phyloP scores from a whole-genome alignment of 495 filamentous ascomycete genomes.

The Patellaria atrata region DNA sequence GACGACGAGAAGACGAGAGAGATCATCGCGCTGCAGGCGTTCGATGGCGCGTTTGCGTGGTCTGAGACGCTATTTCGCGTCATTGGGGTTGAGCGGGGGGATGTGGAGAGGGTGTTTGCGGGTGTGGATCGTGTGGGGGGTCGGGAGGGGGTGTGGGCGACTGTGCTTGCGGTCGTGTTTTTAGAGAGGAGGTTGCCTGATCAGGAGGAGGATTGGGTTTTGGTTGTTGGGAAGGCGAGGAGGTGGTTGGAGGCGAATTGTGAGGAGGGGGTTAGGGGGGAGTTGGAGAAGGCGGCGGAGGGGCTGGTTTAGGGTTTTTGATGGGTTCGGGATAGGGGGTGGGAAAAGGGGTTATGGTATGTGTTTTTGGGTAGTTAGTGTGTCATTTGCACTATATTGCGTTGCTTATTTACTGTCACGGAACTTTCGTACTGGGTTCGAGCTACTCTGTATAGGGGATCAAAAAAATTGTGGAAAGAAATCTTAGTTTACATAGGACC shows the following conservation, averaged over 20 bases:
- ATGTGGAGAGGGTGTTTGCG: slow-evolving; percentile 2
- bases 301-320: too few relatives aligned
- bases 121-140: slow-evolving; percentile 5
- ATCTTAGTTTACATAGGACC: too few relatives aligned
- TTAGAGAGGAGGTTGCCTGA: slow-evolving; percentile 30
- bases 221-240: slow-evolving; percentile 37
- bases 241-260: slow-evolving; percentile 26
- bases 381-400: too few relatives aligned
- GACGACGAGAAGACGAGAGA: slow-evolving; percentile 9
- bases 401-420: too few relatives aligned
- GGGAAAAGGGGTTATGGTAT: too few relatives aligned
- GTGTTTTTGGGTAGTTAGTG: too few relatives aligned
- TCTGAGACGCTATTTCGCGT: slow-evolving; percentile 16
- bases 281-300: not conserved
- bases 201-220: slow-evolving; percentile 39
- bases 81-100: slow-evolving; percentile 11
- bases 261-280: not conserved
- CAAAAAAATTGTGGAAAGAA: too few relatives aligned
- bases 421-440: too few relatives aligned
- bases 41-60: slow-evolving; percentile 35
- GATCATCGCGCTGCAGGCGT: slow-evolving; percentile 35
- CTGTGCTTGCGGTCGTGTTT: slow-evolving; percentile 36
- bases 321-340: too few relatives aligned
- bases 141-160: slow-evolving; percentile 26
- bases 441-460: too few relatives aligned